These are phyloP conservation scores for Lecanoromycetidae sp. DNA, from an alignment of 2,329 filamentous ascomycete species.

Conservation along the genomic window DNA sequence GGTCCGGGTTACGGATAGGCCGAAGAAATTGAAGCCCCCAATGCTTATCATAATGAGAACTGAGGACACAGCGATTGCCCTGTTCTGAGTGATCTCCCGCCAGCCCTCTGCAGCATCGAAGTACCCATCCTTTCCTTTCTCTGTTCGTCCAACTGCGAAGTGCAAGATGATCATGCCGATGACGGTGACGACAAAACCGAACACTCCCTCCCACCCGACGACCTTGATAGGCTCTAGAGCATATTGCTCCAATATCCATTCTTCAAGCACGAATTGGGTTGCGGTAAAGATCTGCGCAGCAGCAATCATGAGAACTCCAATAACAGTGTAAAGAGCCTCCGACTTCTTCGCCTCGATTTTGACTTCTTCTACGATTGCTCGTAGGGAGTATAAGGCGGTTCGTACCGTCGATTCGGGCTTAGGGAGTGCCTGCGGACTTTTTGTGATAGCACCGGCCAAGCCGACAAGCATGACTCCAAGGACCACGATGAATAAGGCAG, in stretches of 20 bases:
- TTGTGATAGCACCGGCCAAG: conserved; percentile 71
- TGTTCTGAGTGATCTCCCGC: conserved; percentile 63
- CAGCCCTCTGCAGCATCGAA: conserved; percentile 85
- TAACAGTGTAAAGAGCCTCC: conserved; percentile 54
- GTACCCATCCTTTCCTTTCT: conserved; percentile 63
- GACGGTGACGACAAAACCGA: conserved; percentile 72
- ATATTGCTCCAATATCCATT: conserved; percentile 75
- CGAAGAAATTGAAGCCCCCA: conserved; percentile 98
- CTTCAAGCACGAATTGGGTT: conserved; percentile 89
- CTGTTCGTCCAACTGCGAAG: conserved; percentile 60
- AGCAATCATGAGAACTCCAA: conserved; percentile 83
- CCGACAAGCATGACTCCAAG: conserved; percentile 81
- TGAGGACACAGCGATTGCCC: conserved; percentile 61
- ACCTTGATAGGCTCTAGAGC: conserved; percentile 76
- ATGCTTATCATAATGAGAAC: conserved; percentile 95
- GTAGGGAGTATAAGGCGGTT: conserved; percentile 26
- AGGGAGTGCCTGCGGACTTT: conserved; percentile 45
- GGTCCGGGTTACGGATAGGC: conserved; percentile 75
- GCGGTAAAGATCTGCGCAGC: conserved; percentile 94
- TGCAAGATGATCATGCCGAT: conserved; percentile 72
- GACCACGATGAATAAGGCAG: conserved; percentile 75
- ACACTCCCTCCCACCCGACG: conserved; percentile 92
- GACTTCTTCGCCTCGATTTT: conserved; percentile 35
- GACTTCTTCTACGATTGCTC: conserved; percentile 32
- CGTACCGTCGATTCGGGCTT: conserved; percentile 20